Conservation (phyloP, 768 basidiomycete species). For the Dendrothele bispora region DNA sequence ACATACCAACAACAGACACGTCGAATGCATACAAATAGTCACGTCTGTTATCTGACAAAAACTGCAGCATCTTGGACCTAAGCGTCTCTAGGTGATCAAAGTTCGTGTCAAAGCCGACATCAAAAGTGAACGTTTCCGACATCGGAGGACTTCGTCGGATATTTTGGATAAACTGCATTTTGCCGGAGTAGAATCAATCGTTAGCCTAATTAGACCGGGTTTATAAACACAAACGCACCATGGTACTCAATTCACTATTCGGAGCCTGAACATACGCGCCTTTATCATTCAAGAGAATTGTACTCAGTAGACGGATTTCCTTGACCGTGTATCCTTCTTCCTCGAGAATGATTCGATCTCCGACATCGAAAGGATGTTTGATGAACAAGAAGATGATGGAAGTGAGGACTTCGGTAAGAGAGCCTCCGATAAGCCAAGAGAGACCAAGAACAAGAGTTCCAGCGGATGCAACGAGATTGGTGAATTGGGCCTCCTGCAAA, state of each 20-base stretch:
- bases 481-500: conserved; percentile 67
- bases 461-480: conserved; percentile 73
- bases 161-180: conserved; percentile 69
- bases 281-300: conserved; percentile 63
- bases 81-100: conserved; percentile 82
- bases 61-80: conserved; percentile 77
- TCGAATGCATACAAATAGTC: conserved; percentile 81
- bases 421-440: conserved; percentile 85
- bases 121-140: conserved; percentile 80
- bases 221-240: conserved; percentile 34
- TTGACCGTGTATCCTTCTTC: conserved; percentile 72
- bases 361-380: conserved; percentile 83
- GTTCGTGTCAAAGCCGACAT: conserved; percentile 73
- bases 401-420: conserved; percentile 76
- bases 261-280: conserved; percentile 71
- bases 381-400: conserved; percentile 92
- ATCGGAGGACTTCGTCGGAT: conserved; percentile 74
- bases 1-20: conserved; percentile 60
- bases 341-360: conserved; percentile 63
- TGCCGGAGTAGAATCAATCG: conserved; percentile 2
- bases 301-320: conserved; percentile 83
- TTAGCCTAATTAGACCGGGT: neutral
- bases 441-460: conserved; percentile 62
- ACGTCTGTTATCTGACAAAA: conserved; percentile 66
- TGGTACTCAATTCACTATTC: conserved; percentile 57